These are phyloP conservation scores for Endoconidiophora polonica DNA, from an alignment of 2,329 filamentous ascomycete species.

Conservation along the genomic window DNA sequence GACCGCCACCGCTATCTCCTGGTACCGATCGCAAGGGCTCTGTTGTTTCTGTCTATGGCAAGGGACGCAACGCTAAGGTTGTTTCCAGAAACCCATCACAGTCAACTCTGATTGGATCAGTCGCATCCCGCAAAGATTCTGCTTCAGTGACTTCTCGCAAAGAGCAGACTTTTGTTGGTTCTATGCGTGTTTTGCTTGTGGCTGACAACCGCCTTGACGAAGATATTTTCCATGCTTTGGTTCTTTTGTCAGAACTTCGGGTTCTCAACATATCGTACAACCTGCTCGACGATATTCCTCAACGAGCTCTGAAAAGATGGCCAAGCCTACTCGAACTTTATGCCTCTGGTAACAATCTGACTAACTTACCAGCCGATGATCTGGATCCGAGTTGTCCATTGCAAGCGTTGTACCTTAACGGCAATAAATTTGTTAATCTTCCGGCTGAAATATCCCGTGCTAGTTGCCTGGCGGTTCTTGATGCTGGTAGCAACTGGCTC, in stretches of 20 bases:
- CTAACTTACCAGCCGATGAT: slow-evolving; percentile 81
- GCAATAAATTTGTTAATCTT: slow-evolving; percentile 92
- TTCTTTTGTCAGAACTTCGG: slow-evolving; percentile 63
- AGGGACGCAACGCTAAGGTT: slow-evolving; percentile 71
- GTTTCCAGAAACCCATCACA: slow-evolving; percentile 46
- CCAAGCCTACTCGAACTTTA: slow-evolving; percentile 82
- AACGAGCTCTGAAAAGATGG: slow-evolving; percentile 77
- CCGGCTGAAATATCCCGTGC: slow-evolving; percentile 91
- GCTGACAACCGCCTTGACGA: slow-evolving; percentile 91
- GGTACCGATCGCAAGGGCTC: slow-evolving; percentile 61
- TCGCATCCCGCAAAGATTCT: slow-evolving; percentile 68
- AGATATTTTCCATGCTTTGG: slow-evolving; percentile 86
- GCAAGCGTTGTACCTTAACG: slow-evolving; percentile 86
- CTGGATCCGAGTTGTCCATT: slow-evolving; percentile 65
- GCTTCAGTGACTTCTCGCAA: slow-evolving; percentile 57
- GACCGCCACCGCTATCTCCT: slow-evolving; percentile 48
- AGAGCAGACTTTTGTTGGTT: slow-evolving; percentile 73
- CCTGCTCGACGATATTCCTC: slow-evolving; percentile 71
- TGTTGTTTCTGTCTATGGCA: slow-evolving; percentile 62
- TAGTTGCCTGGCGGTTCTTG: slow-evolving; percentile 75
- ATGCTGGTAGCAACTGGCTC: slow-evolving; percentile 84
- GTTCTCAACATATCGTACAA: slow-evolving; percentile 93
- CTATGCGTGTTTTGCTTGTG: slow-evolving; percentile 67
- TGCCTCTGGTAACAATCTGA: slow-evolving; percentile 85
- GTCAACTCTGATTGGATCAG: slow-evolving; percentile 26